Evolutionary conservation across 1,284 basidiomycete genomes (phyloP).

Genomic region (Amylostereum chailletii): DNA sequence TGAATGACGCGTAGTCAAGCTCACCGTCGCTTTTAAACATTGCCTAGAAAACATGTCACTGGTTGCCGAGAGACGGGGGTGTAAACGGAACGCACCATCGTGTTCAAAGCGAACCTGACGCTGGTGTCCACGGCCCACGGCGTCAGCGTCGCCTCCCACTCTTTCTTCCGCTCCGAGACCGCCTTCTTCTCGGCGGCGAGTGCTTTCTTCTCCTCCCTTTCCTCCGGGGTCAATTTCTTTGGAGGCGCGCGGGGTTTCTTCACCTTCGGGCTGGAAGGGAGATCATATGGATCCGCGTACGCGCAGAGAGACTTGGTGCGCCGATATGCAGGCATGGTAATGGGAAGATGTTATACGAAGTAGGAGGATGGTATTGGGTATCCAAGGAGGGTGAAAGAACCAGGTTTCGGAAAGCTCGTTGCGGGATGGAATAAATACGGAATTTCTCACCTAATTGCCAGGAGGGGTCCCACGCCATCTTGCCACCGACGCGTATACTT

Average conservation of each 20-base stretch:
- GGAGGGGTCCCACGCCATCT: no score
- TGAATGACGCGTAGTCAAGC: no score
- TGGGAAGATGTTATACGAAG: no score
- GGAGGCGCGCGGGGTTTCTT: constrained; percentile 2
- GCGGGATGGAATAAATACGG: no score
- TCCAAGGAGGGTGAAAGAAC: no score
- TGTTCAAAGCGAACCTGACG: not conserved
- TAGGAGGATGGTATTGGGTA: no score
- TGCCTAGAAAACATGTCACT: not conserved
- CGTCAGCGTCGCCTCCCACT: constrained; percentile 1
- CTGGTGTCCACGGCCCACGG: not conserved
- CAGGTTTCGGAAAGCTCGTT: no score
- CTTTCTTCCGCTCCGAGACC: not conserved
- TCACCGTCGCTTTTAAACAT: not conserved
- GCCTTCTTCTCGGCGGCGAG: not conserved
- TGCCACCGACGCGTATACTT: no score
- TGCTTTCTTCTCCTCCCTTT: not conserved
- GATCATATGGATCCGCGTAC: not conserved
- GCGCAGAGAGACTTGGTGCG: constrained; percentile 2
- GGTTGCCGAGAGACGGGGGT: not conserved
- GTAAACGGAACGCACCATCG: not conserved
- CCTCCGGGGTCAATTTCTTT: constrained; percentile 1
- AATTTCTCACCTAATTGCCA: no score
- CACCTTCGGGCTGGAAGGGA: not conserved
- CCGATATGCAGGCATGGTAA: not conserved